Conservation (phyloP, 495 filamentous ascomycete genomes). For the Mytilinidion resinicola region DNA sequence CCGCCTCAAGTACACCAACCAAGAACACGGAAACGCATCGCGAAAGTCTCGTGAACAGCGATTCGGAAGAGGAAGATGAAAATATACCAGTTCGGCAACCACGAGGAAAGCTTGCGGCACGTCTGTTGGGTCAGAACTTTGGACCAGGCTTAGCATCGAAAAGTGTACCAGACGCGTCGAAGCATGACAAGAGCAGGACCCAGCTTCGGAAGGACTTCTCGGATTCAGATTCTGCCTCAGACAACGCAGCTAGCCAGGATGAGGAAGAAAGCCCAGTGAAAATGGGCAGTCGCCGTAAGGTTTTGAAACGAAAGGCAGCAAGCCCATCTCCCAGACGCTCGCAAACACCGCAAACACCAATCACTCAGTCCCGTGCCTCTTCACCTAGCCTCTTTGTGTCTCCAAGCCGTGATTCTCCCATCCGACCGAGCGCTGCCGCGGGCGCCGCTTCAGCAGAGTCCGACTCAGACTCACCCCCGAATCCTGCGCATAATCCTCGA, state of each 20-base stretch:
- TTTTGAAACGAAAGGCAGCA: neutral
- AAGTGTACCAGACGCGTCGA: constrained; percentile 5
- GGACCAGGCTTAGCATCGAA: constrained; percentile 11
- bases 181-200: neutral
- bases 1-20: neutral
- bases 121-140: constrained; percentile 4
- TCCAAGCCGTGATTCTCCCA: constrained; percentile 12
- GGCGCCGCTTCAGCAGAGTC: neutral
- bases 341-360: constrained; percentile 4
- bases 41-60: neutral
- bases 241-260: neutral
- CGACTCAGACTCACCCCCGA: constrained; percentile 2
- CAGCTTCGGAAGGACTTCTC: neutral
- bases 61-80: constrained; percentile 10
- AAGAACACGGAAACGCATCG: neutral
- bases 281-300: constrained; percentile 4
- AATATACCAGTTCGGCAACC: constrained; percentile 12
- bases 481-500: constrained; percentile 1
- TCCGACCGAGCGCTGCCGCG: neutral
- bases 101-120: constrained; percentile 12
- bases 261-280: constrained; percentile 21
- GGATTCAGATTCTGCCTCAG: neutral
- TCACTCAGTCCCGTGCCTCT: constrained; percentile 8
- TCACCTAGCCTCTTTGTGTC: constrained; percentile 27
- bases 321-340: neutral